Evolutionary conservation across 192 early-diverging fungal species (phyloP), one percentile per base, ranked within the genome.

Genomic region (Diversispora epigaea): DNA sequence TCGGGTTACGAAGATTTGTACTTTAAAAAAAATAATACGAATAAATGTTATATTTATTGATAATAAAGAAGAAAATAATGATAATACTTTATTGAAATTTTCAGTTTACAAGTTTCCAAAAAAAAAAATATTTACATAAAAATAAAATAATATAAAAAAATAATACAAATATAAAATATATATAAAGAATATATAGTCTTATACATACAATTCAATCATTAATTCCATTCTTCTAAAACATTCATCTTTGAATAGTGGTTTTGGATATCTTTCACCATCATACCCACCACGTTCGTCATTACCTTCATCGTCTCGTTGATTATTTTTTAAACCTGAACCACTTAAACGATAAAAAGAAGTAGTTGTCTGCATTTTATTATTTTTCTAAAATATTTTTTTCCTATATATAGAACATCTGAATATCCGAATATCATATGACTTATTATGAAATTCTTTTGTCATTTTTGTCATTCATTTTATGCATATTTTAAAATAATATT

Each of bases 1-100:
- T 86, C 32, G 89, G 87, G 60, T 88, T 91, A 70, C 84, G 79
- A 70, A 93, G 81, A 71, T 93, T 93, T 55, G 91, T 89, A 63
- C 91, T 92, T 77, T 17, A 64, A 54, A 74, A 52, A 54, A 0
- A 15, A 63, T 52, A 10, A 43, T n/a, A 14, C 11, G 21, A 12
- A 19, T 68, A 0, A 4, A 44, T 12, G 0, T 25, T 43, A 7
- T 15, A 52, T 39, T 11, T 10, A 52, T 49, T 7, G 21, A 68
- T 6, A 52, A 50, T 8, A 2, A 14, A 9, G 39, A 67, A 49
- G 14, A 6, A 17, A 44, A 14, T 46, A 47, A 67, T 46, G 17
- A n/a, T n/a, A n/a, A n/a, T n/a, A n/a, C n/a, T n/a, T n/a, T n/a
- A n/a, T n/a, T n/a, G n/a, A n/a, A n/a, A n/a, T n/a, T n/a, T n/a